Conservation (phyloP, 2,329 filamentous ascomycete genomes). For the Calonectria hongkongensis region DNA sequence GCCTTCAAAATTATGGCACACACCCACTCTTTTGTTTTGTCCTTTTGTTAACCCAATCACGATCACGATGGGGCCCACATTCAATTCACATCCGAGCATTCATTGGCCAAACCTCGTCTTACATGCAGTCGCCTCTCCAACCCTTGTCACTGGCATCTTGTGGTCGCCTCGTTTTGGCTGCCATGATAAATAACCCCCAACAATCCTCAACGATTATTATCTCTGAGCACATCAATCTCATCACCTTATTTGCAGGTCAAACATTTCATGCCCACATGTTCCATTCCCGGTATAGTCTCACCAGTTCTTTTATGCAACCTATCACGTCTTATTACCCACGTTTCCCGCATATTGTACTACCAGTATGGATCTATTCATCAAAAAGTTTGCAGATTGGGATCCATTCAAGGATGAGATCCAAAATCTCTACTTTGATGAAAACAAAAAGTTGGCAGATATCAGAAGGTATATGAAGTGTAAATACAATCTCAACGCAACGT, state of each 20-base stretch:
- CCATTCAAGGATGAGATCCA: conserved; percentile 1
- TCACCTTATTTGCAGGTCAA: not conserved
- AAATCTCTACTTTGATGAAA: not conserved
- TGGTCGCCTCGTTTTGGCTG: not conserved
- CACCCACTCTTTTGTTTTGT: not conserved
- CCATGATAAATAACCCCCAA: not conserved
- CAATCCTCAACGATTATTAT: not conserved
- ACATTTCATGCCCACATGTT: too few relatives aligned
- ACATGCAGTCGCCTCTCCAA: not conserved
- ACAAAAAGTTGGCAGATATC: not conserved
- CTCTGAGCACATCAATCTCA: not conserved
- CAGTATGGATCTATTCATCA: not conserved
- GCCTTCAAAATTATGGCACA: not conserved
- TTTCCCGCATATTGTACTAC: not conserved
- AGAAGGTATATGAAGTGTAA: not conserved
- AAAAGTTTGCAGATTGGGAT: not conserved
- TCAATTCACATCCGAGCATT: too few relatives aligned
- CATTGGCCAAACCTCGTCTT: not conserved
- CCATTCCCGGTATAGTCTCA: too few relatives aligned
- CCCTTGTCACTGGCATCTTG: not conserved
- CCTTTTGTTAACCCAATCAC: not conserved
- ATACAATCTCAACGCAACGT: not conserved
- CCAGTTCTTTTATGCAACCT: not conserved
- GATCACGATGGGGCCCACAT: not conserved
- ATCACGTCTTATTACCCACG: not conserved